Evolutionary conservation across 805 yeast genomes (phyloP).

Genomic region (Pichia phayaonensis): DNA sequence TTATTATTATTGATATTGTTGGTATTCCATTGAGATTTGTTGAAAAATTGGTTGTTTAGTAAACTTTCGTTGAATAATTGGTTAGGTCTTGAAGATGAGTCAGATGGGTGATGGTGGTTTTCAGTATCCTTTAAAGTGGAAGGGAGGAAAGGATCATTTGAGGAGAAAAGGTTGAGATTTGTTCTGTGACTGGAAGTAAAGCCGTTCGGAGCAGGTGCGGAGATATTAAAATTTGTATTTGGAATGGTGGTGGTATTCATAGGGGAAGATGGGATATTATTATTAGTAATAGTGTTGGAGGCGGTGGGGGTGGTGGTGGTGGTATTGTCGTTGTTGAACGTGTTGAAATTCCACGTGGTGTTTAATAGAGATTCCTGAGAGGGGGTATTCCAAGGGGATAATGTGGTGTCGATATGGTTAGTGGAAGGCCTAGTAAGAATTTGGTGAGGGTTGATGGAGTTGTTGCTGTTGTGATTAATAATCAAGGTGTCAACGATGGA

Average conservation of each 20-base stretch:
- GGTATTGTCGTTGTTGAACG: too few relatives aligned
- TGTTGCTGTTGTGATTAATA: background rate
- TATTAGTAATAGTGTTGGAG: too few relatives aligned
- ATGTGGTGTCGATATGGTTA: background rate
- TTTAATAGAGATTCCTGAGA: slow-evolving; percentile 3
- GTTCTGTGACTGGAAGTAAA: slow-evolving; percentile 17
- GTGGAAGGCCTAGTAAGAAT: too few relatives aligned
- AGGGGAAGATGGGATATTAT: too few relatives aligned
- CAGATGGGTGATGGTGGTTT: background rate
- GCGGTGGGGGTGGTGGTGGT: too few relatives aligned
- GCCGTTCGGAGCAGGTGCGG: background rate
- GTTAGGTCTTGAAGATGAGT: background rate
- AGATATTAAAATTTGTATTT: background rate
- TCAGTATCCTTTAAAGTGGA: background rate
- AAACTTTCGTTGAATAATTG: slow-evolving; percentile 1
- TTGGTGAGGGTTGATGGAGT: too few relatives aligned
- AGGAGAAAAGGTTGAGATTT: slow-evolving; percentile 20
- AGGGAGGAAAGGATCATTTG: slow-evolving; percentile 7
- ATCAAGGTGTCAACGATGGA: background rate
- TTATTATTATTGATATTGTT: background rate
- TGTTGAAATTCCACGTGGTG: slow-evolving; percentile 1
- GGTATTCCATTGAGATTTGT: background rate
- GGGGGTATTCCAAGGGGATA: slow-evolving; percentile 8
- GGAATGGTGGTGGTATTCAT: slow-evolving; percentile 13
- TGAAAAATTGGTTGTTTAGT: slow-evolving; percentile 5